phyloP scores from a whole-genome alignment of 495 filamentous ascomycete genomes.

The Choiromyces venosus region DNA sequence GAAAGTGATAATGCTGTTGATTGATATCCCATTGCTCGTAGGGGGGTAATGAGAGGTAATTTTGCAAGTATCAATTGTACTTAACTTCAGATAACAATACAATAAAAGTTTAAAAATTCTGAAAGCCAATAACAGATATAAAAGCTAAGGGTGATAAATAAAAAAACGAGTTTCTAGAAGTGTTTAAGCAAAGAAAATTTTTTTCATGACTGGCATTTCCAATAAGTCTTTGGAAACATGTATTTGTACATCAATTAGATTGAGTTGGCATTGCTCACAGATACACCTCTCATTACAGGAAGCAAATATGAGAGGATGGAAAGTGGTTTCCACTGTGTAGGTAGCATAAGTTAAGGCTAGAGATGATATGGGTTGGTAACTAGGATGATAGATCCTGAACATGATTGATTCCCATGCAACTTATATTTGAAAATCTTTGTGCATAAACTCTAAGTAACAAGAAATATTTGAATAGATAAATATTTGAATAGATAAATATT shows the following conservation, averaged over 20 bases:
- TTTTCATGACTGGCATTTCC: slow-evolving; percentile 12
- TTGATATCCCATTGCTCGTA: too few species aligned
- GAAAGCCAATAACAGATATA: too few species aligned
- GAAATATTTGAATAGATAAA: slow-evolving; percentile 4
- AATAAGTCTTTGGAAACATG: slow-evolving; percentile 16
- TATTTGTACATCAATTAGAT: background rate
- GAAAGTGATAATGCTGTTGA: too few species aligned
- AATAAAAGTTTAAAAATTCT: too few species aligned
- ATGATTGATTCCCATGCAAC: slow-evolving; percentile 16
- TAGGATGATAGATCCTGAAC: too few species aligned
- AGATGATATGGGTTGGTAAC: too few species aligned
- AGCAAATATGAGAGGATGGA: background rate
- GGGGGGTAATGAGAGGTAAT: too few species aligned
- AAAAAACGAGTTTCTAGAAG: slow-evolving; percentile 9
- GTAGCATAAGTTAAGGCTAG: background rate
- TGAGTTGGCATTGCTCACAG: background rate
- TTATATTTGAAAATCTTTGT: slow-evolving; percentile 9
- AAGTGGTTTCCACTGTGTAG: background rate
- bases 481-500: slow-evolving; percentile 8
- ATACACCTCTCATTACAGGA: background rate
- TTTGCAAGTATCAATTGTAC: too few species aligned
- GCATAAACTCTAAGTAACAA: background rate
- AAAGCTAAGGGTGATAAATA: slow-evolving; percentile 5
- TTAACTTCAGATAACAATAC: too few species aligned
- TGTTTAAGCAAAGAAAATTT: slow-evolving; percentile 1